Evolutionary conservation across 2,329 filamentous ascomycete species (phyloP).

Genomic region (Monilinia vaccinii-corymbosi): DNA sequence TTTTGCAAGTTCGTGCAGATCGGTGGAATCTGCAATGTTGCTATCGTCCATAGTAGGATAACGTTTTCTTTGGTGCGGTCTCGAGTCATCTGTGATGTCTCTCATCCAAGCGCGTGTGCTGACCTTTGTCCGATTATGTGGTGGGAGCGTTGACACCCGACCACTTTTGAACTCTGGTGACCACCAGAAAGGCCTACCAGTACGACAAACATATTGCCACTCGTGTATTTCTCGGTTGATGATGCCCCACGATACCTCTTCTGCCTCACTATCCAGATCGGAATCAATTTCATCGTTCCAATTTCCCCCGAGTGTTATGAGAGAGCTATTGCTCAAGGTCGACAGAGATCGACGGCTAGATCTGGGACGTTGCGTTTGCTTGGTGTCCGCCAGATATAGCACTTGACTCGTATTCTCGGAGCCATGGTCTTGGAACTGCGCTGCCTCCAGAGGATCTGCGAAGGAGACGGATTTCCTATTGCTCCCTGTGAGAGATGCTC

Average conservation of each 20-base stretch:
- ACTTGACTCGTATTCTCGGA: constrained; percentile 23
- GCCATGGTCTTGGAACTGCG: constrained; percentile 6
- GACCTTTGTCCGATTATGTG: constrained; percentile 4
- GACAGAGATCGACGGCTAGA: constrained; percentile 19
- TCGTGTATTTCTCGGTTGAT: constrained; percentile 27
- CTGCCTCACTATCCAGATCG: constrained; percentile 6
- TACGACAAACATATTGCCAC: constrained; percentile 27
- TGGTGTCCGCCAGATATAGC: constrained; percentile 17
- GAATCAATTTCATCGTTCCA: constrained; percentile 6
- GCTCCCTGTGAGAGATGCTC: constrained; percentile 5
- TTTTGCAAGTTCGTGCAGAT: constrained; percentile 24
- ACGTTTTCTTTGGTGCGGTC: constrained; percentile 8
- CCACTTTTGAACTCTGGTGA: constrained; percentile 23
- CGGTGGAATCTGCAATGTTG: constrained; percentile 15
- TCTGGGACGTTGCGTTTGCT: constrained; percentile 5
- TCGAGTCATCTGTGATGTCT: not conserved
- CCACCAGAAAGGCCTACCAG: constrained; percentile 29
- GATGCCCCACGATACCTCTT: constrained; percentile 22
- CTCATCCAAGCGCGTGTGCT: constrained; percentile 13
- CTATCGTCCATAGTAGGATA: constrained; percentile 22
- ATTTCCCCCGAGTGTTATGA: constrained; percentile 12
- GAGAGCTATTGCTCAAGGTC: constrained; percentile 18
- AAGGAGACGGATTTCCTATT: constrained; percentile 4
- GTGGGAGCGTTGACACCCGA: constrained; percentile 13
- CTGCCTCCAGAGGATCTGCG: not conserved